Percentiles rank a stretch among this genome's conserved stretches.
Conservation (phyloP, 2,329 filamentous ascomycete species). For the Pestalotiopsis fici region DNA sequence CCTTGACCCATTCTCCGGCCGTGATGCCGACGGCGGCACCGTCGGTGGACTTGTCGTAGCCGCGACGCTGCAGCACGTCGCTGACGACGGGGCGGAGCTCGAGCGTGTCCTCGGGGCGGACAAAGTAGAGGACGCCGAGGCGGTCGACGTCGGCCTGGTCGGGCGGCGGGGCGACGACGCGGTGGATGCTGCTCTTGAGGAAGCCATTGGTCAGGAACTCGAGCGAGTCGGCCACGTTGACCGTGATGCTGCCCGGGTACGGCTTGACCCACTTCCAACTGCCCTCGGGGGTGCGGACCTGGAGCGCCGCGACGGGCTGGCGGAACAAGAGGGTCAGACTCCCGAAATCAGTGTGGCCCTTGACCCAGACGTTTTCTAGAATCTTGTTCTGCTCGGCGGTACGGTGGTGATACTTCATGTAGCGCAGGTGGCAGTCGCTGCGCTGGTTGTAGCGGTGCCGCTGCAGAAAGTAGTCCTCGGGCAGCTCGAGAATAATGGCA, state of each 20-base stretch:
- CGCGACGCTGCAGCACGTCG: conserved; percentile 31
- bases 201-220: conserved; percentile 48
- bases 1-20: conserved; percentile 36
- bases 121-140: conserved; percentile 47
- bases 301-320: conserved; percentile 38
- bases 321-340: conserved; percentile 39
- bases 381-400: conserved; percentile 34
- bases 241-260: conserved; percentile 49
- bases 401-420: conserved; percentile 40
- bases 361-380: conserved; percentile 37
- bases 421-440: conserved; percentile 39
- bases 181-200: conserved; percentile 44
- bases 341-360: conserved; percentile 43
- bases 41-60: conserved; percentile 27
- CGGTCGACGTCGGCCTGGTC: conserved; percentile 46
- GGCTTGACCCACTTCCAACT: conserved; percentile 44
- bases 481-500: conserved; percentile 37
- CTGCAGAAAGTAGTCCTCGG: conserved; percentile 35
- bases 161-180: conserved; percentile 41
- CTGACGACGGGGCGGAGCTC: conserved; percentile 32
- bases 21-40: conserved; percentile 29
- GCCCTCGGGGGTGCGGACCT: conserved; percentile 34
- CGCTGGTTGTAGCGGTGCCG: conserved; percentile 34
- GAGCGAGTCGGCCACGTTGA: conserved; percentile 52
- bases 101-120: conserved; percentile 34